phyloP scores from a whole-genome alignment of 1,139 yeast genomes.

The Lodderomyces elongisporus region DNA sequence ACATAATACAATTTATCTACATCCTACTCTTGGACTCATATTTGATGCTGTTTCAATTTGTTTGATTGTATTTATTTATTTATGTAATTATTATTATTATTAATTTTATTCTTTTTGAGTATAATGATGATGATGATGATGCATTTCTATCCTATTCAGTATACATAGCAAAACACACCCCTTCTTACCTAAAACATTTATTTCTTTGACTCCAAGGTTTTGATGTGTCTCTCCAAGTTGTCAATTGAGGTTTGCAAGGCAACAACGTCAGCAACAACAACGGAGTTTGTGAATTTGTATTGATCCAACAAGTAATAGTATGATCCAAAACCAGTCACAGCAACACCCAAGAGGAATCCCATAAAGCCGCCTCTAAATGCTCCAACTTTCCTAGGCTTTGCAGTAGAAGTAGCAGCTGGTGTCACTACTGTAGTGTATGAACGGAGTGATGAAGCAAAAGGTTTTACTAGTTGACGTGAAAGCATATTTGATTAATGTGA shows the following conservation, averaged over 20 bases:
- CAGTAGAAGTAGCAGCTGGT: constrained; percentile 6
- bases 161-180: no score
- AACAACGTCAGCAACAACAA: constrained; percentile 70
- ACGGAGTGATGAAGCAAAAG: constrained; percentile 18
- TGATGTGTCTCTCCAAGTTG: constrained; percentile 63
- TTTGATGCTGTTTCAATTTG: no score
- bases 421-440: constrained; percentile 20
- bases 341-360: constrained; percentile 76
- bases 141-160: no score
- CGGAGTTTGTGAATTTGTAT: constrained; percentile 67
- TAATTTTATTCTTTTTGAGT: no score
- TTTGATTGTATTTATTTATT: no score
- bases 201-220: constrained; percentile 38
- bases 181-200: no score
- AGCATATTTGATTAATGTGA: no score
- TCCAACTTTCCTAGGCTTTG: constrained; percentile 40
- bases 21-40: no score
- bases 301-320: constrained; percentile 77
- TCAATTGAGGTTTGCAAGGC: constrained; percentile 64
- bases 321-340: constrained; percentile 68
- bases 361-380: constrained; percentile 64
- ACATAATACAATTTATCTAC: no score
- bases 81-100: no score
- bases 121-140: no score
- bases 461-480: constrained; percentile 19